phyloP scores from a whole-genome alignment of 2,329 filamentous ascomycete genomes.

The Fusarium miscanthi region DNA sequence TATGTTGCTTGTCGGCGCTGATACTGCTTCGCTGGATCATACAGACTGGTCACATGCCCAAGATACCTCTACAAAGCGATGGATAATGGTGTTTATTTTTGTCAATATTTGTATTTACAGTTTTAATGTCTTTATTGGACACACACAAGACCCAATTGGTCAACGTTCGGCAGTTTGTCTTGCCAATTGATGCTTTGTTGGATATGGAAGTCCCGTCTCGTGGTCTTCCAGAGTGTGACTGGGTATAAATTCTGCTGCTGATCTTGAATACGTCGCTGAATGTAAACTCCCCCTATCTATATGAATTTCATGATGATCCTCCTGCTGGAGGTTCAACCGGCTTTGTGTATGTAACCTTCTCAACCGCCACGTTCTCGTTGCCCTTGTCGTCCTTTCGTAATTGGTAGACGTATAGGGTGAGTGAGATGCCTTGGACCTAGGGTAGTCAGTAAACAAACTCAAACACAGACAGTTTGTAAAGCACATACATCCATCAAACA shows the following conservation, averaged over 20 bases:
- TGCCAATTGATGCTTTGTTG: slow-evolving; percentile 39
- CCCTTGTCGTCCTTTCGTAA: slow-evolving; percentile 81
- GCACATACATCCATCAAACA: slow-evolving; percentile 94
- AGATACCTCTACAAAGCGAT: slow-evolving; percentile 52
- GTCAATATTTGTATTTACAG: slow-evolving; percentile 49
- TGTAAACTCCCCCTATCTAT: slow-evolving; percentile 22
- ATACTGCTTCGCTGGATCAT: slow-evolving; percentile 44
- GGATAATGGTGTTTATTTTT: slow-evolving; percentile 43
- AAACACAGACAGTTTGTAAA: not conserved
- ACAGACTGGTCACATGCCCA: slow-evolving; percentile 47
- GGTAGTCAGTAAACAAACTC: slow-evolving; percentile 35
- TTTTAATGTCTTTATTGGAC: slow-evolving; percentile 34
- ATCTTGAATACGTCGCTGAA: slow-evolving; percentile 39
- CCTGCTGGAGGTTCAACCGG: slow-evolving; percentile 68
- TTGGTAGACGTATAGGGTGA: slow-evolving; percentile 95
- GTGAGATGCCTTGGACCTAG: slow-evolving; percentile 93
- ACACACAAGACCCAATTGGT: slow-evolving; percentile 34
- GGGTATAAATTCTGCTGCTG: slow-evolving; percentile 45
- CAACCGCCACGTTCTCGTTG: slow-evolving; percentile 81
- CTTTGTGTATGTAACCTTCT: slow-evolving; percentile 89
- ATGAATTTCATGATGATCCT: slow-evolving; percentile 55
- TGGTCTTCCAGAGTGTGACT: slow-evolving; percentile 29
- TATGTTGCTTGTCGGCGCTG: slow-evolving; percentile 37
- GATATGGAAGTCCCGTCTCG: slow-evolving; percentile 31
- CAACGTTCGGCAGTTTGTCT: slow-evolving; percentile 24